Percentiles rank a stretch among this genome's conserved stretches.
These are phyloP conservation scores for Fusarium brachygibbosum DNA, from an alignment of 2,329 filamentous ascomycete genomes.

Conservation along the genomic window DNA sequence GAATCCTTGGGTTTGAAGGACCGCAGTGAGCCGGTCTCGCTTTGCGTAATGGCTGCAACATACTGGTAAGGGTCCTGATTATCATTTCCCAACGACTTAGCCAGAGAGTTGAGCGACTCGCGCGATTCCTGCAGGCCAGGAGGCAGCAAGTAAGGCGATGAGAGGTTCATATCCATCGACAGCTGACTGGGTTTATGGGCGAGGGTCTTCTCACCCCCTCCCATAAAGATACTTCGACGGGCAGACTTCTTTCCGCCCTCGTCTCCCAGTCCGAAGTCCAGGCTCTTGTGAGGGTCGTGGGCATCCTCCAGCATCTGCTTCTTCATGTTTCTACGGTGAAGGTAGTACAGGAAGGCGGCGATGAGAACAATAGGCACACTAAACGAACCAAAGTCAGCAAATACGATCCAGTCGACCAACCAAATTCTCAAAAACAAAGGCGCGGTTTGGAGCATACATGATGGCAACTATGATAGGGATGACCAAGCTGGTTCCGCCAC, in stretches of 20 bases:
- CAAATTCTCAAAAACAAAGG: slow-evolving; percentile 10
- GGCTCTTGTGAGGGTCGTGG: slow-evolving; percentile 87
- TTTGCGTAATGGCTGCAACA: slow-evolving; percentile 68
- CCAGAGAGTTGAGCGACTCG: slow-evolving; percentile 89
- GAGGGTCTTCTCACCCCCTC: slow-evolving; percentile 68
- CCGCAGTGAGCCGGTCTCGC: slow-evolving; percentile 68
- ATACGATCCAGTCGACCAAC: slow-evolving; percentile 3
- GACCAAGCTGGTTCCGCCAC: slow-evolving; percentile 60
- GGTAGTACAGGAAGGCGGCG: slow-evolving; percentile 75
- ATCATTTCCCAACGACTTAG: slow-evolving; percentile 77
- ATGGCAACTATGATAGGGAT: slow-evolving; percentile 78
- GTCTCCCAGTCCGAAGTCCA: slow-evolving; percentile 87
- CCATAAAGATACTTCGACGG: slow-evolving; percentile 54
- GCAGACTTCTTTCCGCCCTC: slow-evolving; percentile 51
- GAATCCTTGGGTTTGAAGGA: slow-evolving; percentile 62
- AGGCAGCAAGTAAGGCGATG: slow-evolving; percentile 93
- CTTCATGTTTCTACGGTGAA: slow-evolving; percentile 83
- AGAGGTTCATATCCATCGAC: slow-evolving; percentile 80
- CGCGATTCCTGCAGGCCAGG: slow-evolving; percentile 81
- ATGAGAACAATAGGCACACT: slow-evolving; percentile 83
- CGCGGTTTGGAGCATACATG: slow-evolving; percentile 67
- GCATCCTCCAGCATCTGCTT: slow-evolving; percentile 82
- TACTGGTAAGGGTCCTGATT: slow-evolving; percentile 89
- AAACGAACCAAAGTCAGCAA: slow-evolving; percentile 40
- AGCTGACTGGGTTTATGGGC: slow-evolving; percentile 65